These are phyloP conservation scores for Trebouxiophyceae sp. DNA, from an alignment of 163 green algal species.

Conservation along the genomic window DNA sequence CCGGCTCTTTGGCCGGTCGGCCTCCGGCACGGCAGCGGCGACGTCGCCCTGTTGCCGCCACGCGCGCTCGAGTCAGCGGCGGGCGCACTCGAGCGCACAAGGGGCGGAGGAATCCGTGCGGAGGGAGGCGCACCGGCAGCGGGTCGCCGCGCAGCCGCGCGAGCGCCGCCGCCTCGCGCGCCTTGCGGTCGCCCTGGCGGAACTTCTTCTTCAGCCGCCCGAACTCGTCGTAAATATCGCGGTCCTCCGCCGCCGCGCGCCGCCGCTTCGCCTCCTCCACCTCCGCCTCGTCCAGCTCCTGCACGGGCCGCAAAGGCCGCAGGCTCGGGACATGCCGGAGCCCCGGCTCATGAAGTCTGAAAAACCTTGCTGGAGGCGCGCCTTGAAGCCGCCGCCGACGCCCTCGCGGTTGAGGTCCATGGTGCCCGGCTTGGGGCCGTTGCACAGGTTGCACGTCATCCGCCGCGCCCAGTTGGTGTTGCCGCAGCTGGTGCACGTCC, in stretches of 20 bases:
- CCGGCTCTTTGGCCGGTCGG: too few species aligned
- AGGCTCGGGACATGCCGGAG: too few species aligned
- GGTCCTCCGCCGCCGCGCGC: slow-evolving; percentile 55
- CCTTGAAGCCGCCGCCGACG: slow-evolving; percentile 68
- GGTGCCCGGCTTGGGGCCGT: slow-evolving; percentile 51
- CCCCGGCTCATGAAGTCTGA: too few species aligned
- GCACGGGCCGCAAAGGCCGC: not conserved
- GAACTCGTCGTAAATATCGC: slow-evolving; percentile 75
- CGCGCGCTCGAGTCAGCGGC: too few species aligned
- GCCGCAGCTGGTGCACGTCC: slow-evolving; percentile 61
- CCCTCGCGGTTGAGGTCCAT: slow-evolving; percentile 52
- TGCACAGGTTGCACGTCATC: slow-evolving; percentile 79
- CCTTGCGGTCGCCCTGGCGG: slow-evolving; percentile 31
- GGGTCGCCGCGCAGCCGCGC: slow-evolving; percentile 35
- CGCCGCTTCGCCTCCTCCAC: slow-evolving; percentile 61
- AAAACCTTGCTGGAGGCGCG: not conserved
- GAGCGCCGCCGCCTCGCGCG: slow-evolving; percentile 57
- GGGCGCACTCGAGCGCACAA: too few species aligned
- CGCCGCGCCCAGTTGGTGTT: slow-evolving; percentile 82
- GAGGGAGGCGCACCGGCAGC: not conserved
- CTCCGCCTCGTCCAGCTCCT: slow-evolving; percentile 74
- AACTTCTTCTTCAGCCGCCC: slow-evolving; percentile 70
- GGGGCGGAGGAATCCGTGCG: too few species aligned
- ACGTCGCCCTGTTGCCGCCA: too few species aligned
- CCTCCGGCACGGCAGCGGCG: too few species aligned